These are phyloP conservation scores for Penicillium sclerotigenum DNA, from an alignment of 2,329 filamentous ascomycete genomes.

Conservation along the genomic window DNA sequence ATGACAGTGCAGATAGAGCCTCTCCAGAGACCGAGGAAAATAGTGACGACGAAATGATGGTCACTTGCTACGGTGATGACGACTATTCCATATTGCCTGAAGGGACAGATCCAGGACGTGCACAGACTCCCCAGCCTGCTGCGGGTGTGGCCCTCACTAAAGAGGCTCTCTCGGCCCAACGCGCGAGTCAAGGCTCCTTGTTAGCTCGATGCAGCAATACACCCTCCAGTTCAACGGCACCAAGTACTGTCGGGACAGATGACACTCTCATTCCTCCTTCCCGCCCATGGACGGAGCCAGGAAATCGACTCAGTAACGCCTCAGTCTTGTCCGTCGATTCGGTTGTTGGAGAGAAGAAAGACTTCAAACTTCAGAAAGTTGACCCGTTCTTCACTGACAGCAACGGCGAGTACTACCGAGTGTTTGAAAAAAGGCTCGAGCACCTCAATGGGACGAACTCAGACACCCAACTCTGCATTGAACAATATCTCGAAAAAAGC, in stretches of 20 bases:
- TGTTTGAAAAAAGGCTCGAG: slow-evolving; percentile 58
- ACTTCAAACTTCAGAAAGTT: slow-evolving; percentile 63
- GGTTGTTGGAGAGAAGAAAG: slow-evolving; percentile 59
- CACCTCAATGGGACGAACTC: slow-evolving; percentile 57
- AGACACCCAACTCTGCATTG: slow-evolving; percentile 59
- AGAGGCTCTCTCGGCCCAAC: slow-evolving; percentile 22
- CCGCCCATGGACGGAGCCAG: slow-evolving; percentile 30
- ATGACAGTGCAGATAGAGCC: slow-evolving; percentile 29
- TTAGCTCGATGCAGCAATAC: slow-evolving; percentile 20
- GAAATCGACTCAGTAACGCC: slow-evolving; percentile 38
- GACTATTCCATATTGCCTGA: slow-evolving; percentile 40
- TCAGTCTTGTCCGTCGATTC: slow-evolving; percentile 55
- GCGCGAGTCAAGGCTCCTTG: slow-evolving; percentile 29
- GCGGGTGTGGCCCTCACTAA: slow-evolving; percentile 12
- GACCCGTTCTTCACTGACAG: slow-evolving; percentile 66
- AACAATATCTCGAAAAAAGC: slow-evolving; percentile 61
- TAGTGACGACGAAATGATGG: slow-evolving; percentile 39
- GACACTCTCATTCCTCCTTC: slow-evolving; percentile 32
- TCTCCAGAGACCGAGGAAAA: slow-evolving; percentile 36
- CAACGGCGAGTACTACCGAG: slow-evolving; percentile 58
- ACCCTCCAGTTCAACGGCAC: slow-evolving; percentile 24
- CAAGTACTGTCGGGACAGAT: slow-evolving; percentile 31
- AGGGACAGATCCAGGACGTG: slow-evolving; percentile 31
- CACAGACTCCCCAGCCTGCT: slow-evolving; percentile 11
- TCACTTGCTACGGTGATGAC: slow-evolving; percentile 39